phyloP scores from a whole-genome alignment of 108 stramenopile genomes.

The Aureococcus anophagefferens region DNA sequence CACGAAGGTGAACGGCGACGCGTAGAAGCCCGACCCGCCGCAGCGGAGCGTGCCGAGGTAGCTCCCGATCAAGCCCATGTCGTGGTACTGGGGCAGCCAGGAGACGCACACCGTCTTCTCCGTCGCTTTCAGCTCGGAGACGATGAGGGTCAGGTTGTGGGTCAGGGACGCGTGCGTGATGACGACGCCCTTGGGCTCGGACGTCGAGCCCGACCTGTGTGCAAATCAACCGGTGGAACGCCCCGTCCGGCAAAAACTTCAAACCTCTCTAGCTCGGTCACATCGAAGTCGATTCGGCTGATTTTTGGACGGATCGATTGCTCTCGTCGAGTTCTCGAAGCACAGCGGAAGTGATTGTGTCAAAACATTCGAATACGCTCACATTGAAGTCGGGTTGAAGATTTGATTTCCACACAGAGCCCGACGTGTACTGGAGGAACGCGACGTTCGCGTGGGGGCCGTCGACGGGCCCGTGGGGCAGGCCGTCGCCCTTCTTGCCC shows the following conservation, averaged over 20 bases:
- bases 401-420: no score
- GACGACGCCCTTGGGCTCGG: constrained; percentile 88
- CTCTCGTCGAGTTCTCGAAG: no score
- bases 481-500: no score
- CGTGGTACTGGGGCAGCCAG: constrained; percentile 99
- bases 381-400: no score
- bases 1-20: constrained; percentile 87
- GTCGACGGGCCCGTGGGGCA: no score
- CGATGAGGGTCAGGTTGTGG: constrained; percentile 78
- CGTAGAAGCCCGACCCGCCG: constrained; percentile 88
- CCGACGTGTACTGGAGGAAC: constrained; percentile 97
- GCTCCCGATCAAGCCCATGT: constrained; percentile 98
- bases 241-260: constrained; percentile 48
- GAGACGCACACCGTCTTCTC: constrained; percentile 76
- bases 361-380: no score
- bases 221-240: constrained; percentile 97
- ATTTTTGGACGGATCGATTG: no score
- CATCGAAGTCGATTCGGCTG: no score
- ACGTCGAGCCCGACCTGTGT: constrained; percentile 92
- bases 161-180: constrained; percentile 73
- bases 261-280: no score
- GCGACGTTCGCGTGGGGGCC: constrained; percentile 59
- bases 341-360: no score
- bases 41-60: constrained; percentile 83
- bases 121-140: constrained; percentile 52